Evolutionary conservation across 805 yeast genomes (phyloP).

Genomic region (Pichia exigua): DNA sequence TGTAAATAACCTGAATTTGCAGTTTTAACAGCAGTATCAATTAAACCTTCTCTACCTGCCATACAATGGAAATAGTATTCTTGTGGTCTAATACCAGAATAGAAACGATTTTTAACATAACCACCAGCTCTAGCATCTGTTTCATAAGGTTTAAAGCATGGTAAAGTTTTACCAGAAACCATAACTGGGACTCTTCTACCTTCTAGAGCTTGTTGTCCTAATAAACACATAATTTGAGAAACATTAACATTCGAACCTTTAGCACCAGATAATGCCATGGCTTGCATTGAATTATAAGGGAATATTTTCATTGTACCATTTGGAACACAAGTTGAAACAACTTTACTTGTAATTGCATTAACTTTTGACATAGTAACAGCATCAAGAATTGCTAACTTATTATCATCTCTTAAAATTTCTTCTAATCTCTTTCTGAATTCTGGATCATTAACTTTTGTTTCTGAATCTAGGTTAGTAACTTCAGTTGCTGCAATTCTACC

Average conservation of each 20-base stretch:
- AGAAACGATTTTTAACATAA: conserved; percentile 92
- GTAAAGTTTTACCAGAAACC: conserved; percentile 97
- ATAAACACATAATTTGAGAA: conserved; percentile 97
- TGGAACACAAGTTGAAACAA: conserved; percentile 91
- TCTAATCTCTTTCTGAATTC: conserved; percentile 85
- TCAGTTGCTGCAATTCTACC: conserved; percentile 93
- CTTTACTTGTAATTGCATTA: conserved; percentile 86
- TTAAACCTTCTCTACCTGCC: conserved; percentile 99
- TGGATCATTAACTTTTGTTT: conserved; percentile 41
- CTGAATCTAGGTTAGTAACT: conserved; percentile 72
- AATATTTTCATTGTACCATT: conserved; percentile 91
- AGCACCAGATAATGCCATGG: conserved; percentile 99
- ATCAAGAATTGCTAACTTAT: conserved; percentile 87
- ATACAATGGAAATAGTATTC: conserved; percentile 99
- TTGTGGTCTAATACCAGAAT: conserved; percentile 95
- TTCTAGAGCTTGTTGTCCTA: conserved; percentile 98
- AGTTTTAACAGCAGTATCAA: conserved; percentile 98
- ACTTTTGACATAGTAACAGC: conserved; percentile 93
- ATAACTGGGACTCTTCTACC: conserved; percentile 99
- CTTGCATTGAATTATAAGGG: conserved; percentile 96
- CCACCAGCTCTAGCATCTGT: conserved; percentile 99
- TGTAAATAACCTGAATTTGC: conserved; percentile 97
- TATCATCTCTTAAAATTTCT: conserved; percentile 90
- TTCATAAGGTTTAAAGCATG: conserved; percentile 93
- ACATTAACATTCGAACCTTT: conserved; percentile 98